These are phyloP conservation scores for Phytophthora constricta DNA, from an alignment of 352 stramenopile genomes.

Conservation along the genomic window DNA sequence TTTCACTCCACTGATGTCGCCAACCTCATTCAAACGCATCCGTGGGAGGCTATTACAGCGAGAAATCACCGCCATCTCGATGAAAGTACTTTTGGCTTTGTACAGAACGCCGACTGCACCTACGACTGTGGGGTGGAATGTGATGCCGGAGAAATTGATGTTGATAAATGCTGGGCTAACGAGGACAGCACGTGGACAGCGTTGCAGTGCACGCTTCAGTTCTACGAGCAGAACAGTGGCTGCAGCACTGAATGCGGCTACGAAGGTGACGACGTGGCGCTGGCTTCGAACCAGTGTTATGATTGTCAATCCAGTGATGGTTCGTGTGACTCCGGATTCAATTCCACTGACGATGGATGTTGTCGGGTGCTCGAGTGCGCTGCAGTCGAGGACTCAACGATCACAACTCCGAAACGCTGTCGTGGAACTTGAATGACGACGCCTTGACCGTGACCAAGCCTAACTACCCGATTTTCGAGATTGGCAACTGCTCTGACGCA, in stretches of 20 bases:
- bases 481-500: constrained; percentile 27
- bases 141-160: constrained; percentile 14
- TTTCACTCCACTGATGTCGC: constrained; percentile 28
- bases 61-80: constrained; percentile 16
- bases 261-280: constrained; percentile 14
- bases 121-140: constrained; percentile 25
- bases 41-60: neutral
- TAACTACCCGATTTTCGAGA: constrained; percentile 29
- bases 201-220: constrained; percentile 26
- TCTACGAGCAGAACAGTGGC: constrained; percentile 29
- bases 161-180: constrained; percentile 36
- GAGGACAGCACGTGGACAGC: constrained; percentile 7
- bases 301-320: constrained; percentile 19
- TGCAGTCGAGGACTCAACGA: constrained; percentile 3
- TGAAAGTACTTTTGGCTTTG: constrained; percentile 25
- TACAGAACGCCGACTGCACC: constrained; percentile 21
- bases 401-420: constrained; percentile 1
- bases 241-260: constrained; percentile 28
- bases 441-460: constrained; percentile 18
- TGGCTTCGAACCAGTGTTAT: constrained; percentile 27
- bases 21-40: constrained; percentile 24
- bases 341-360: constrained; percentile 25
- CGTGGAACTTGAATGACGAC: constrained; percentile 35
- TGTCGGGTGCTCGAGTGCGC: constrained; percentile 25
- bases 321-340: constrained; percentile 23